Evolutionary conservation across 257 asterid species (phyloP), one percentile per base, ranked within the genome.

Genomic region (Oldenlandia corymbosa): DNA sequence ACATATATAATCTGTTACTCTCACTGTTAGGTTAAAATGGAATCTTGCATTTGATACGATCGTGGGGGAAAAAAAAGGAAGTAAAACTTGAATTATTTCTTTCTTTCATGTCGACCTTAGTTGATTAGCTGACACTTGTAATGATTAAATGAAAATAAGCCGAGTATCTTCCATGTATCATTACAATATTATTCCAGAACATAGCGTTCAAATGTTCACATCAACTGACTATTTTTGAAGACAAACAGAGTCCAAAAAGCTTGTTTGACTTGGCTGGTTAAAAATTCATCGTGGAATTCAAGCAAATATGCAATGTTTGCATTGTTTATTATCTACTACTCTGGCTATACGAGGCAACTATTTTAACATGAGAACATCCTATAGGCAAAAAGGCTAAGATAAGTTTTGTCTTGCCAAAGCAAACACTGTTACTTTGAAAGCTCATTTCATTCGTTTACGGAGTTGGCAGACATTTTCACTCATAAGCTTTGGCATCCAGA

Each of bases 111-210:
- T 62, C 12, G 13, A 30, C 30, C 8, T 43, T 10, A 28, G 21
- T 12, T 27, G 12, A 28, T 43, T 16, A 27, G 24, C 42, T 48
- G 41, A 13, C 28, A 45, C 39, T 11, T 27, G 9, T 16, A 60
- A 12, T 10, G 10, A 16, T 28, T 26, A 45, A 39, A 2, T 27
- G 39, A 28, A 26, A 24, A 5, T 45, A 24, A 26, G 26, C 13
- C 21, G n/a, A 60, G 37, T 1, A 10, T 28, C 24, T 36, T 34
- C 41, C 16, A 17, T 24, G 7, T 50, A 17, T 16, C 42, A 31
- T 50, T 51, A 50, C 32, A 65, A 42, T 27, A 62, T n/a, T 62
- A 47, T 7, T 28, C 43, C 39, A 62, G 66, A 24, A 47, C 39
- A 14, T 45, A 28, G 24, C 27, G 18, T 10, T 47, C 43, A n/a